Evolutionary conservation across 139 green algal species (phyloP).

Genomic region (Pleodorina starrii): DNA sequence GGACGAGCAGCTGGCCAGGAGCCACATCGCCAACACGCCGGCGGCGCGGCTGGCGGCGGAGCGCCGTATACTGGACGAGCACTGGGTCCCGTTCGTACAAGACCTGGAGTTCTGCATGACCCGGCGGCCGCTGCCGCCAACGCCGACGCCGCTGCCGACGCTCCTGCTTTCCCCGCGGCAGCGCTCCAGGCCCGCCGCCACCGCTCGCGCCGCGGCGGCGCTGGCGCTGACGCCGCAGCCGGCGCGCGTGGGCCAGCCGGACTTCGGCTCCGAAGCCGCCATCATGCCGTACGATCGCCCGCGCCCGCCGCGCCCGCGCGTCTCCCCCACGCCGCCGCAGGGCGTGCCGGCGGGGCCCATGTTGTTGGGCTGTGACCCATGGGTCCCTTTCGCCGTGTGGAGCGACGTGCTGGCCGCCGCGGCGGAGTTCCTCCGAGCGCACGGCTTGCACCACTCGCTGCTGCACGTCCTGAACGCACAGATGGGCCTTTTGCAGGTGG

Average conservation of each 20-base stretch:
- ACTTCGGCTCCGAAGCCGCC: background rate
- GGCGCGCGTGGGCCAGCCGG: background rate
- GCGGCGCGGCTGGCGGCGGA: background rate
- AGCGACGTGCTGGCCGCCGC: background rate
- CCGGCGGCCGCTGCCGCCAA: background rate
- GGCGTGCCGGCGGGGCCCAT: background rate
- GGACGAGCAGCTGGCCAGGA: background rate
- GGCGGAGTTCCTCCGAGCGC: background rate
- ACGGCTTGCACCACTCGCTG: background rate
- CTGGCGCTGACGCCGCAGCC: background rate
- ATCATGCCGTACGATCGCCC: no score
- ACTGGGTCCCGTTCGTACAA: slow-evolving; percentile 30
- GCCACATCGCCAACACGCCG: background rate
- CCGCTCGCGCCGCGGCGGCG: background rate
- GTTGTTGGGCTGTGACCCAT: slow-evolving; percentile 17
- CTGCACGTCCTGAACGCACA: background rate
- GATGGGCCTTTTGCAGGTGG: background rate
- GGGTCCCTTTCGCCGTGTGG: slow-evolving; percentile 12
- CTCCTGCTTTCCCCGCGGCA: background rate
- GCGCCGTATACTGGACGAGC: background rate
- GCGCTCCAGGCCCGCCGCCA: background rate
- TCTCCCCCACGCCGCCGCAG: background rate
- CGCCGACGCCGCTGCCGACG: background rate
- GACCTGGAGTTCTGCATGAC: slow-evolving; percentile 26
- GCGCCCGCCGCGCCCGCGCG: no score